Percentiles rank a stretch among this genome's conserved stretches.
These are phyloP conservation scores for Ormosia semicastrata DNA, from an alignment of 306 rosid genomes.

Conservation along the genomic window DNA sequence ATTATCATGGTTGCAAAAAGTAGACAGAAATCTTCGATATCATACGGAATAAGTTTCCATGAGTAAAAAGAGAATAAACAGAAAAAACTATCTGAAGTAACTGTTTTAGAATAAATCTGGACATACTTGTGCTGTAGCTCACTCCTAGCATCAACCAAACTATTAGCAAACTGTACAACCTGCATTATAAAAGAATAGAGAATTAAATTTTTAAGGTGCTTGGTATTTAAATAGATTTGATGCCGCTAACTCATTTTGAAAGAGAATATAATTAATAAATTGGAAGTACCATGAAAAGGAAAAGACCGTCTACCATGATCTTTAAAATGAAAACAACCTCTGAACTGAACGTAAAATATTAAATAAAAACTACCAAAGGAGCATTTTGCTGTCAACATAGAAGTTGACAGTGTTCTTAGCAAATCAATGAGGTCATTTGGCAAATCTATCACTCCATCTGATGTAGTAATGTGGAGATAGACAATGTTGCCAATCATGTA, in stretches of 20 bases:
- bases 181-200: slow-evolving; percentile 40
- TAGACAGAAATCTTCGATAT: background rate
- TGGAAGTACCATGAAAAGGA: slow-evolving; percentile 2
- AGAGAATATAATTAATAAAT: background rate
- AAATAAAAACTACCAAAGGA: background rate
- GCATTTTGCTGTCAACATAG: background rate
- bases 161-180: slow-evolving; percentile 81
- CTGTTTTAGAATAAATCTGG: slow-evolving; percentile 20
- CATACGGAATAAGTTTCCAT: background rate
- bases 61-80: background rate
- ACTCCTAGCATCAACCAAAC: slow-evolving; percentile 72
- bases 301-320: background rate
- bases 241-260: slow-evolving; percentile 15
- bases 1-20: background rate
- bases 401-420: background rate
- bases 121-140: slow-evolving; percentile 87
- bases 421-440: background rate
- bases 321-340: background rate
- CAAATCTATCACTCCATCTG: background rate
- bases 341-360: background rate
- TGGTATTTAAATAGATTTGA: background rate
- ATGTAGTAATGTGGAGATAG: background rate
- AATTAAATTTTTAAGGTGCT: background rate
- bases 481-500: background rate
- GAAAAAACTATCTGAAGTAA: background rate